phyloP scores from a whole-genome alignment of 257 asterid genomes.

The Penstemon newberryi region DNA sequence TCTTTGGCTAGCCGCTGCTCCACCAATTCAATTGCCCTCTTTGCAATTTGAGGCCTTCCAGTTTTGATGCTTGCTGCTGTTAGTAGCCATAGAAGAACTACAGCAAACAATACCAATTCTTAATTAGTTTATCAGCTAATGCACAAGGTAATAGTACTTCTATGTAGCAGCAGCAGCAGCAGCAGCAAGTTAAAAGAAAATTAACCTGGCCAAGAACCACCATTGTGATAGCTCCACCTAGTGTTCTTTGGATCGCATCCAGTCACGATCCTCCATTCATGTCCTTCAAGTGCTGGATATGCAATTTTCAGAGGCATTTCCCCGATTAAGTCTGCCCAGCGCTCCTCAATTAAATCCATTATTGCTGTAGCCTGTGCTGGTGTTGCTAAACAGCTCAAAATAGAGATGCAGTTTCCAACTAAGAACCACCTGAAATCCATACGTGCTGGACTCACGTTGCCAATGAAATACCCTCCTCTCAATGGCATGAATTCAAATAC shows the following conservation, averaged over 20 bases:
- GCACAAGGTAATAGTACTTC: constrained; percentile 18
- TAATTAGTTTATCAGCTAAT: no score
- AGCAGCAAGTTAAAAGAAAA: not conserved
- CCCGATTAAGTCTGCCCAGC: constrained; percentile 55
- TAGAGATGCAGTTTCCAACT: constrained; percentile 59
- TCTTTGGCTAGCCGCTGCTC: constrained; percentile 59
- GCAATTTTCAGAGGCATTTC: constrained; percentile 61
- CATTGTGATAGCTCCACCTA: constrained; percentile 65
- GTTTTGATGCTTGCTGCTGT: constrained; percentile 72
- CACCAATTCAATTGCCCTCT: constrained; percentile 59
- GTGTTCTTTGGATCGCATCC: constrained; percentile 71
- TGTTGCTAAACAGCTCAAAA: constrained; percentile 56
- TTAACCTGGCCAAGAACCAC: constrained; percentile 73
- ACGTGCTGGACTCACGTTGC: constrained; percentile 63
- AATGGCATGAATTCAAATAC: constrained; percentile 62
- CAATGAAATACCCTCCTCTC: constrained; percentile 60
- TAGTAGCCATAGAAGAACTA: constrained; percentile 61
- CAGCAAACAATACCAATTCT: constrained; percentile 18
- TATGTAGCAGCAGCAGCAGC: not conserved
- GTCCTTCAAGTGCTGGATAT: constrained; percentile 63
- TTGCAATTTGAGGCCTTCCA: constrained; percentile 62
- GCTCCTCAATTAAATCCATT: constrained; percentile 65
- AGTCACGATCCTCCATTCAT: constrained; percentile 53
- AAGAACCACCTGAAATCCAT: constrained; percentile 69
- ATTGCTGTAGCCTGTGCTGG: constrained; percentile 53